phyloP scores from a whole-genome alignment of 2,329 filamentous ascomycete genomes.

The Microcyclosporella mali region DNA sequence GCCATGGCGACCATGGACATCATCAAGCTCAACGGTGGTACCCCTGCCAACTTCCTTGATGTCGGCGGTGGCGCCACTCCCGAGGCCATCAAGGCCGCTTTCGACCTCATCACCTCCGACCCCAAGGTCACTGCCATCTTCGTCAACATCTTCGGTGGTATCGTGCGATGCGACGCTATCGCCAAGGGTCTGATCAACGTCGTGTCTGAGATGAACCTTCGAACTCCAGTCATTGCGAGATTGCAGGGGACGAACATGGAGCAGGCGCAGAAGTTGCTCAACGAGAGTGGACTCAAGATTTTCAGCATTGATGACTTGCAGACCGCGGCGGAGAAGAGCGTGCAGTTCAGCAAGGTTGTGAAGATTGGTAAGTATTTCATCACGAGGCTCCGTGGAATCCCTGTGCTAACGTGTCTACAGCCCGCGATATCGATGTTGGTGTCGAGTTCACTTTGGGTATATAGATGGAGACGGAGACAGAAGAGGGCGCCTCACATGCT shows the following conservation, averaged over 20 bases:
- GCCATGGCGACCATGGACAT: conserved; percentile 99
- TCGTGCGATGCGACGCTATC: conserved; percentile 95
- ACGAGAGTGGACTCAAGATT: conserved; percentile 97
- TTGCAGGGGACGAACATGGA: conserved; percentile 99
- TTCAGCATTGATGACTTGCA: conserved; percentile 99
- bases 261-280: conserved; percentile 82
- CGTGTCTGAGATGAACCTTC: conserved; percentile 87
- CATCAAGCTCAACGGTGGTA: conserved; percentile 97
- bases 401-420: conserved; percentile 40
- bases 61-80: conserved; percentile 97
- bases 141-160: conserved; percentile 99
- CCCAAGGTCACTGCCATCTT: conserved; percentile 98
- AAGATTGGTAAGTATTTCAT: conserved; percentile 71
- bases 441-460: conserved; percentile 94
- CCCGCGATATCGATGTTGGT: conserved; percentile 93
- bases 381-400: conserved; percentile 4
- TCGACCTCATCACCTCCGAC: conserved; percentile 97
- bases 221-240: conserved; percentile 93
- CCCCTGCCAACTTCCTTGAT: conserved; percentile 97
- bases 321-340: conserved; percentile 92
- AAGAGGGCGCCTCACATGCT: too few relatives aligned
- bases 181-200: conserved; percentile 94
- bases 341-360: conserved; percentile 98
- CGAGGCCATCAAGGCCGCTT: conserved; percentile 92
- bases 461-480: conserved; percentile 45